Evolutionary conservation across 306 rosid species (phyloP), one percentile per base, ranked within the genome.

Genomic region (Carpinus fangiana): DNA sequence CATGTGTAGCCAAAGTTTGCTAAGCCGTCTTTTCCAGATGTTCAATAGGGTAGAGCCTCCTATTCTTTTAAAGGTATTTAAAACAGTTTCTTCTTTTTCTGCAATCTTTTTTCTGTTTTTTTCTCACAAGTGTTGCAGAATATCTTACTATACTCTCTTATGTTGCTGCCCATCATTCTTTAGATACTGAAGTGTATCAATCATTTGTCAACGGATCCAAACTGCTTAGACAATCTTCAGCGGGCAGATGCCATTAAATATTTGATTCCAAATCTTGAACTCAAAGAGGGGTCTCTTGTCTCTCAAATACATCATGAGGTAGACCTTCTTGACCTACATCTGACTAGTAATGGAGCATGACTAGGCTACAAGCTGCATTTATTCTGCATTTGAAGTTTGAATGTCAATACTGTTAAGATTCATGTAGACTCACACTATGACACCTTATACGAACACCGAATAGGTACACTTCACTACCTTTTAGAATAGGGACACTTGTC

Each of bases 1-100:
- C 68, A 96, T 93, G 99, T 96, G 99, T 59, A 93, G 97, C 86
- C 99, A 91, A 86, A 96, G 98, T 84, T 90, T 96, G 96, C 97
- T 96, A 80, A 90, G 92, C 85, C 98, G 99, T 66, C 99, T 96
- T 87, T 92, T 96, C 79, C 97, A 93, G 92, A 96, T 96, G 99
- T 96, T 96, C 85, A 93, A 90, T 78, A 96, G 97, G 85, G 98
- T 96, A 73, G 98, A 93, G 82, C 98, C 99, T 73, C 94, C 94
- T 34, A 93, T 96, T 91, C 90, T 96, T 79, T 82, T 93, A 68
- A 96, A 96, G 98, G 99, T 96, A 85, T 48, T 73, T 66, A 73
- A 55, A 57, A 62, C 48, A 56, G 26, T 41, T 71, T 57, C 23
- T 51, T 56, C 60, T 56, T 48, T 21, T 78, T 68, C 72, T 67